Conservation (phyloP, 176 grass and related monocot genomes). For the Aegilops tauschii region DNA sequence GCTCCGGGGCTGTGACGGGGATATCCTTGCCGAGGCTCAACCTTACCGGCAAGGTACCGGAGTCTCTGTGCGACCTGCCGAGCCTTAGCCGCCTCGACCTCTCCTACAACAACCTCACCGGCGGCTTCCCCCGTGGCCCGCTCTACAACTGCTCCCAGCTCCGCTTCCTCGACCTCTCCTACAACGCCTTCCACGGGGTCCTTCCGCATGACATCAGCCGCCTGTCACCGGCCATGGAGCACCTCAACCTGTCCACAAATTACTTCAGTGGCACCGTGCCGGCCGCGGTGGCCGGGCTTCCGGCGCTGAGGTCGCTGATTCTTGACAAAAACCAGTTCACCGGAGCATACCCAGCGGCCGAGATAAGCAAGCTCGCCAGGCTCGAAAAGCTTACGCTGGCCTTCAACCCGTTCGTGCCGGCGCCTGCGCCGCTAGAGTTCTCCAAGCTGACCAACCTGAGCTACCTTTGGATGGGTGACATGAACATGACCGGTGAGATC, state of each 20-base stretch:
- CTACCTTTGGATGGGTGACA: not conserved
- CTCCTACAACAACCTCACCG: not conserved
- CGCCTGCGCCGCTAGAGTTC: not conserved
- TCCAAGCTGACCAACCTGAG: not conserved
- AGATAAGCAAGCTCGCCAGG: not conserved
- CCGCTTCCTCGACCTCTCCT: slow-evolving; percentile 20
- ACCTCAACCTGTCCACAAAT: slow-evolving; percentile 27
- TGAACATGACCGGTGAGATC: not conserved
- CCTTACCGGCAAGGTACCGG: not conserved
- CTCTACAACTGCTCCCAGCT: slow-evolving; percentile 42
- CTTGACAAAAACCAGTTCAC: not conserved
- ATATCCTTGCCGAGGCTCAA: not conserved
- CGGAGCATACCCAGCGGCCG: not conserved
- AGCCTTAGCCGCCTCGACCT: not conserved
- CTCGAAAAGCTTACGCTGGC: not conserved
- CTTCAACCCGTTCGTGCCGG: fast-evolving
- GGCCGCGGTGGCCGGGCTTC: slow-evolving; percentile 16
- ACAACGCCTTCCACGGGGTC: slow-evolving; percentile 32
- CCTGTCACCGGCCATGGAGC: not conserved
- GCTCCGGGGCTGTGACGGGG: not conserved
- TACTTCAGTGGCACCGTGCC: slow-evolving; percentile 35
- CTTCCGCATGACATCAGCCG: slow-evolving; percentile 28
- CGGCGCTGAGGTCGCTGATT: not conserved
- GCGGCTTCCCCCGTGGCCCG: not conserved
- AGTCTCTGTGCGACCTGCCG: not conserved